These are phyloP conservation scores for Saitozyma podzolica DNA, from an alignment of 768 basidiomycete species.

Conservation along the genomic window DNA sequence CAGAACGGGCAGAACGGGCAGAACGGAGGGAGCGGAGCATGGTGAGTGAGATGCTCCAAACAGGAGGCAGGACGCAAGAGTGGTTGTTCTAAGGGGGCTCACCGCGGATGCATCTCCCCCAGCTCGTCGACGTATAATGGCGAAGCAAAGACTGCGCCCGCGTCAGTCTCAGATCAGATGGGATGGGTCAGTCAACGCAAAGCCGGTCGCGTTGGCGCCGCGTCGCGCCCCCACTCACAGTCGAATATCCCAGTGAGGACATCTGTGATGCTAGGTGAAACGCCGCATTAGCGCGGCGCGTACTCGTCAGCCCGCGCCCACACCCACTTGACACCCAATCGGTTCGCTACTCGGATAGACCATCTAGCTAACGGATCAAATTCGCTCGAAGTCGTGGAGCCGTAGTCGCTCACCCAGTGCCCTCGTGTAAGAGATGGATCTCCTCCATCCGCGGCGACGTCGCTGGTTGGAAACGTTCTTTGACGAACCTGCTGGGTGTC, in stretches of 20 bases:
- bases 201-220: too few relatives aligned
- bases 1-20: too few relatives aligned
- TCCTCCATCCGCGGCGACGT: conserved; percentile 34
- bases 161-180: not conserved
- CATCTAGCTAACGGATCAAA: conserved; percentile 13
- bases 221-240: conserved; percentile 27
- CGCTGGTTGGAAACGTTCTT: conserved; percentile 36
- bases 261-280: conserved; percentile 23
- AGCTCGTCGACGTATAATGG: conserved; percentile 39
- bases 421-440: conserved; percentile 23
- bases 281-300: not conserved
- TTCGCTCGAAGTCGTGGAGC: not conserved
- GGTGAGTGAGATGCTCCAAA: not conserved
- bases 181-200: not conserved
- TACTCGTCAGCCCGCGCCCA: not conserved
- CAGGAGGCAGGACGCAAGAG: not conserved
- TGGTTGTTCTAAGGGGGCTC: not conserved
- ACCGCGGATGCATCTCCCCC: conserved; percentile 38
- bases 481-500: conserved; percentile 15
- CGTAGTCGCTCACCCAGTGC: conserved; percentile 19
- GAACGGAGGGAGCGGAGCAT: too few relatives aligned
- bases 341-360: conserved; percentile 31
- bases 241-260: conserved; percentile 34
- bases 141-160: conserved; percentile 25
- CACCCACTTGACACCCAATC: conserved; percentile 35